phyloP scores from a whole-genome alignment of 1,284 basidiomycete species.

The Cutaneotrichosporon cavernicola region DNA sequence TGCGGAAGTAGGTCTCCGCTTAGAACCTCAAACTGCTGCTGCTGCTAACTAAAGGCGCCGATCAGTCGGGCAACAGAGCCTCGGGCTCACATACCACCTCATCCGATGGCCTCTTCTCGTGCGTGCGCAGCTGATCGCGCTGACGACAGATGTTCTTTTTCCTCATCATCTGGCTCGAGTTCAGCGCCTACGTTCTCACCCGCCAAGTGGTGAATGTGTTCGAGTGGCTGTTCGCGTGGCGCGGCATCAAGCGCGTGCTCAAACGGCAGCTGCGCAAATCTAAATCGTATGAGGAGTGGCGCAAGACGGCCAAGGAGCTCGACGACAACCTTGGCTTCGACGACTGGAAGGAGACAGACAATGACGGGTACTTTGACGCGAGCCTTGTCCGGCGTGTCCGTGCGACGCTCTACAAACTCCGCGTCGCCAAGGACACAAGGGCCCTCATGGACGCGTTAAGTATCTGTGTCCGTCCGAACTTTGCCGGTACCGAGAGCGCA shows the following conservation, averaged over 20 bases:
- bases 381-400: constrained; percentile 49
- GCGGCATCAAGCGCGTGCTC: constrained; percentile 76
- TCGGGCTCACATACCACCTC: constrained; percentile 76
- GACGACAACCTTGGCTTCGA: constrained; percentile 80
- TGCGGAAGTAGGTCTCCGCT: constrained; percentile 51
- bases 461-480: constrained; percentile 88
- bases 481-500: constrained; percentile 88
- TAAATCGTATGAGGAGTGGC: constrained; percentile 75
- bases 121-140: constrained; percentile 34
- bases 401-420: constrained; percentile 40
- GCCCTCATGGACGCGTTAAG: constrained; percentile 87
- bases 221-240: constrained; percentile 86
- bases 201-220: constrained; percentile 90
- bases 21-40: not conserved
- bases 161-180: constrained; percentile 78
- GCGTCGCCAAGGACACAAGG: constrained; percentile 64
- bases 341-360: constrained; percentile 79
- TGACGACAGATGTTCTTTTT: constrained; percentile 70
- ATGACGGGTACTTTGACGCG: constrained; percentile 87
- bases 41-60: constrained; percentile 17
- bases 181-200: constrained; percentile 79
- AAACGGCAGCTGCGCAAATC: constrained; percentile 73
- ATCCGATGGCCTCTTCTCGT: constrained; percentile 88
- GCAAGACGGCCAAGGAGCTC: constrained; percentile 70
- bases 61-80: constrained; percentile 55